These are phyloP conservation scores for Globisporangium mamillatum DNA, from an alignment of 352 stramenopile species.

Conservation along the genomic window DNA sequence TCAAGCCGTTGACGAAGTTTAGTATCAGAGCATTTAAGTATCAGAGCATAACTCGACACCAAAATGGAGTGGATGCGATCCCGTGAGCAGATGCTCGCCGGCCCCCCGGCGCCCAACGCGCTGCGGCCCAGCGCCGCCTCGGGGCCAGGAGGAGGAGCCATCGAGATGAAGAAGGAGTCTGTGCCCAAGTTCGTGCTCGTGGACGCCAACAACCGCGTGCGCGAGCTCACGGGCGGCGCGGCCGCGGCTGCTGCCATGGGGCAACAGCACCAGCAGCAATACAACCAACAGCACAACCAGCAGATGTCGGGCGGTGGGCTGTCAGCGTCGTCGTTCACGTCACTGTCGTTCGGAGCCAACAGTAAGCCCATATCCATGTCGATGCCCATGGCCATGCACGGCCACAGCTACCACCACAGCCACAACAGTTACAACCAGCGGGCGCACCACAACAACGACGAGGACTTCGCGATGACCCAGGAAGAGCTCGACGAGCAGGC, in stretches of 20 bases:
- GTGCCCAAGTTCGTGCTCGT: conserved; percentile 68
- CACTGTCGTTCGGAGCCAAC: conserved; percentile 16
- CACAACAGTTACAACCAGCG: not conserved
- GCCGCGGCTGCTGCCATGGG: conserved; percentile 17
- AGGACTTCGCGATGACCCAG: conserved; percentile 40
- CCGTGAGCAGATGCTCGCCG: conserved; percentile 36
- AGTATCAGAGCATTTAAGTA: not conserved
- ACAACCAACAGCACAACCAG: no score
- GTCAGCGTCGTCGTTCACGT: conserved; percentile 9
- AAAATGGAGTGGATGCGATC: conserved; percentile 62
- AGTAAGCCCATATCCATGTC: conserved; percentile 13
- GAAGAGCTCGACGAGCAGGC: conserved; percentile 59
- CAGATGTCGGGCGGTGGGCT: not conserved
- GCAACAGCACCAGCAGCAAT: not conserved
- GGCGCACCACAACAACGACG: conserved; percentile 14
- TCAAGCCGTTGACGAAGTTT: not conserved
- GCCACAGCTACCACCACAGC: conserved; percentile 13
- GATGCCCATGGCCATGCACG: conserved; percentile 19
- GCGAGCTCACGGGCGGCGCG: conserved; percentile 49
- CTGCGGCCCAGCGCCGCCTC: not conserved
- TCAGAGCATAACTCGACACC: not conserved
- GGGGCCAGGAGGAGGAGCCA: not conserved
- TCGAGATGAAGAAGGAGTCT: conserved; percentile 21
- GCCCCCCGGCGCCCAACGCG: conserved; percentile 21
- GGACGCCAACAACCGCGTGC: conserved; percentile 69